These are phyloP conservation scores for Silene uniflora DNA, from an alignment of 148 eudicot species.

Conservation along the genomic window DNA sequence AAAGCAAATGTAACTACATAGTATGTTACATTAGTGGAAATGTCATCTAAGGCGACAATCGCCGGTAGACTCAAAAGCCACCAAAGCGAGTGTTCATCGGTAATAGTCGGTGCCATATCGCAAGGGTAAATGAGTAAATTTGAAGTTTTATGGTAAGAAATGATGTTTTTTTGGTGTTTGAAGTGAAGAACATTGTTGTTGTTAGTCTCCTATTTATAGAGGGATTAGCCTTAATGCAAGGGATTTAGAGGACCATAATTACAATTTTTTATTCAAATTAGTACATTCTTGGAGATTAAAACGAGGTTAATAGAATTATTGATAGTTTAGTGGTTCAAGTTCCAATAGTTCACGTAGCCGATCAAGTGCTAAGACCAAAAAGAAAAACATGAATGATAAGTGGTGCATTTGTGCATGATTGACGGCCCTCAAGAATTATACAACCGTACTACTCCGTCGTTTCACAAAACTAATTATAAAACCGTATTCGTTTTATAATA, in stretches of 20 bases:
- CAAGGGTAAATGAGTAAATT: background rate
- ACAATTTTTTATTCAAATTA: background rate
- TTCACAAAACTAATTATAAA: too few species aligned
- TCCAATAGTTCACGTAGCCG: background rate
- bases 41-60: conserved; percentile 16
- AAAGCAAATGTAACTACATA: background rate
- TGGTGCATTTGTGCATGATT: too few species aligned
- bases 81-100: conserved; percentile 21
- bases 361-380: conserved; percentile 1
- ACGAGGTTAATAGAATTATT: background rate
- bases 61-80: conserved; percentile 17
- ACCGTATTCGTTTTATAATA: too few species aligned
- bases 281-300: conserved; percentile 9
- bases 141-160: background rate
- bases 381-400: background rate
- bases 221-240: background rate
- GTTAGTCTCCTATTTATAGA: background rate
- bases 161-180: background rate
- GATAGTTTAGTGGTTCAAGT: background rate
- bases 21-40: background rate
- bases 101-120: conserved; percentile 10
- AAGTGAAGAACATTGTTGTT: background rate
- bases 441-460: too few species aligned
- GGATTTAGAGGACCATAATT: background rate
- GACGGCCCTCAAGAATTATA: too few species aligned